phyloP scores from a whole-genome alignment of 805 yeast genomes.

The Metschnikowia gruessii region DNA sequence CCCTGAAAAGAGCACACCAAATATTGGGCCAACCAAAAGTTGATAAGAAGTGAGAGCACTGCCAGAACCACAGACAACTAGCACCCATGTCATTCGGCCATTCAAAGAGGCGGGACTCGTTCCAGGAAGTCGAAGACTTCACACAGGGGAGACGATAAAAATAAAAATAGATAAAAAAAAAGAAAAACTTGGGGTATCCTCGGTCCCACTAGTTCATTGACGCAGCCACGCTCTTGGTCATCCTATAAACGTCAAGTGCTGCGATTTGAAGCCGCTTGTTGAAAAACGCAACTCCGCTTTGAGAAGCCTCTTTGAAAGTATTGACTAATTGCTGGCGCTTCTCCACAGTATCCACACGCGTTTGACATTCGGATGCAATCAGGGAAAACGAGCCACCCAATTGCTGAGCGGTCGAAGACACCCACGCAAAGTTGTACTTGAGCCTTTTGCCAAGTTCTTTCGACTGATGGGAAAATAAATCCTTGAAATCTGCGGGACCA shows the following conservation, averaged over 20 bases:
- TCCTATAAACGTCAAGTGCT: slow-evolving; percentile 5
- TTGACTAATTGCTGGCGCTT: slow-evolving; percentile 3
- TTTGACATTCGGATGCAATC: slow-evolving; percentile 5
- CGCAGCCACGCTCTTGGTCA: slow-evolving; percentile 7
- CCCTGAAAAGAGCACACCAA: no score
- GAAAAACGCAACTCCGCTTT: background rate
- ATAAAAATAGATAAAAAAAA: background rate
- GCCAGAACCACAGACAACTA: no score
- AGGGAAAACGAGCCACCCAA: background rate
- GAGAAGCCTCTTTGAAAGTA: background rate
- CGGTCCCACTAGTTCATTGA: background rate
- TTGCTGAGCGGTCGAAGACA: background rate
- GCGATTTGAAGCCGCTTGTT: slow-evolving; percentile 6
- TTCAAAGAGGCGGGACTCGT: no score
- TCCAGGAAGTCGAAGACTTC: no score
- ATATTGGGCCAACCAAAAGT: no score
- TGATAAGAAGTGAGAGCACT: no score
- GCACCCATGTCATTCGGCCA: no score
- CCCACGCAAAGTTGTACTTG: background rate
- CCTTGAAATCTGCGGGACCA: background rate
- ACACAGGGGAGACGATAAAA: background rate
- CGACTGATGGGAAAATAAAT: background rate
- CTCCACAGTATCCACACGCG: background rate
- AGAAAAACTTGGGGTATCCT: background rate
- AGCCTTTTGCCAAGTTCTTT: background rate